Base-by-base conservation (phyloP, 2,329 filamentous ascomycete genomes). In the Botrytis hyacinthi region DNA sequence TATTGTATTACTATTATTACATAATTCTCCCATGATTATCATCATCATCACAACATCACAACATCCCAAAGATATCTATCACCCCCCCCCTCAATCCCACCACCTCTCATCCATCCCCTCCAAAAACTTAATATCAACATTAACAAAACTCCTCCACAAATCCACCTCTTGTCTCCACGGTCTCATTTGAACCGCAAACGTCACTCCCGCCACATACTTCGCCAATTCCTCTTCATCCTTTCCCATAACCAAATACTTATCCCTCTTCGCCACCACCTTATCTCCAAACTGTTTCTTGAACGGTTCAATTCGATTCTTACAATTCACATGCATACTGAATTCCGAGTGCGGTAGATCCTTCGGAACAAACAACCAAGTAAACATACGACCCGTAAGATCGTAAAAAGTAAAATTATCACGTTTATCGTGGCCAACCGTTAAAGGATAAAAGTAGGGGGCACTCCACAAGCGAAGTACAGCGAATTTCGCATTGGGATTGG, bases 151-250 rank as follows among this genome's bases (percentile, higher is more conserved):
- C 79, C 83, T 84, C 84, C 84, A 86, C 62, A 86, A 81, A 79
- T 87, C 85, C 59, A 87, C 80, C 81, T 87, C 86, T 73, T 83
- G 76, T 72, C 84, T 80, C 85, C 85, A 87, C 22, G 85, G 85
- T 76, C 82, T 82, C 12, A 83, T 86, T 80, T 85, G 84, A 29
- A 87, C 78, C n/a, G 81, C 81, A 80, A 83, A 87, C 32, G 83
- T 83, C 0, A 82, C 82, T 0, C 81, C 83, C 29, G 80, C 82
- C 5, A 80, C 82, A 73, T 84, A 79, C 73, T 79, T 79, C 73
- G 82, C 78, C 74, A 84, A 76, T 44, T 86, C 84, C n/a, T 79
- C 77, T 76, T 82, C 80, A 74, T 84, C 81, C 59, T 79, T 76
- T 0, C 82, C 85, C 83, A 87, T 85, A 1, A 87, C 83, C 4